A percentile compares a stretch with the other conserved stretches of the same genome.
Evolutionary conservation across 1,284 basidiomycete genomes (phyloP).

Genomic region (Porodaedalea pini): DNA sequence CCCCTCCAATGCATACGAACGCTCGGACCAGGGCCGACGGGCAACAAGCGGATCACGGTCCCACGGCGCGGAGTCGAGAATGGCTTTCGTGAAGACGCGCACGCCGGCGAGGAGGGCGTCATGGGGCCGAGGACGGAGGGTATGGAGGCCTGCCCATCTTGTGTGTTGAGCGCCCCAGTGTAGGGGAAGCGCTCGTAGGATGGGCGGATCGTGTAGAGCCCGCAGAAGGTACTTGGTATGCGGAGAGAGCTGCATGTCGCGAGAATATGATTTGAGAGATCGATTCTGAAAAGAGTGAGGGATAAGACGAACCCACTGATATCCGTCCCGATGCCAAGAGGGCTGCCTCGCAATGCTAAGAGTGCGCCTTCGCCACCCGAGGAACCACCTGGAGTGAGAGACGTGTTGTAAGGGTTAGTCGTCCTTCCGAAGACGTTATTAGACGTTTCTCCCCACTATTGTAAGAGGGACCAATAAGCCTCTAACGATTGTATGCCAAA

Average conservation of each 20-base stretch:
- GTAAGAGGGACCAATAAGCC: too few relatives aligned
- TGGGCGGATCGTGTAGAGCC: slow-evolving; percentile 52
- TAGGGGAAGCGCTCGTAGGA: slow-evolving; percentile 55
- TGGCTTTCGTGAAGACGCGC: slow-evolving; percentile 45
- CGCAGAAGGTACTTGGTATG: slow-evolving; percentile 51
- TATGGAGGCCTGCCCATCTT: slow-evolving; percentile 52
- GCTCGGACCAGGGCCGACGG: slow-evolving; percentile 46
- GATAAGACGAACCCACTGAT: slow-evolving; percentile 53
- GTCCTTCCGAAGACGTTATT: slow-evolving; percentile 48
- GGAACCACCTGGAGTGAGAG: slow-evolving; percentile 52
- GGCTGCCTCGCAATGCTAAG: slow-evolving; percentile 57
- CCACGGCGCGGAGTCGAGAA: slow-evolving; percentile 48
- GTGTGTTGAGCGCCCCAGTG: slow-evolving; percentile 40
- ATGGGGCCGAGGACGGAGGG: slow-evolving; percentile 56
- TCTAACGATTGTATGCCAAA: slow-evolving; percentile 31
- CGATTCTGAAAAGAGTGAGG: too few relatives aligned
- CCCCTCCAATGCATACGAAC: slow-evolving; percentile 39
- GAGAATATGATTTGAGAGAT: too few relatives aligned
- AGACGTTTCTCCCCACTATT: slow-evolving; percentile 40
- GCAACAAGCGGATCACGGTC: slow-evolving; percentile 45
- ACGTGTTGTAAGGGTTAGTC: slow-evolving; percentile 51
- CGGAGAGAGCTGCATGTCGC: slow-evolving; percentile 39
- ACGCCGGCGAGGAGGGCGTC: slow-evolving; percentile 43
- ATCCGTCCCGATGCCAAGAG: slow-evolving; percentile 69
- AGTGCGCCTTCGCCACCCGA: slow-evolving; percentile 59